A percentile compares a stretch with the other conserved stretches of the same genome.
Conservation (phyloP, 176 grass and related monocot species). For the Avena insularis region DNA sequence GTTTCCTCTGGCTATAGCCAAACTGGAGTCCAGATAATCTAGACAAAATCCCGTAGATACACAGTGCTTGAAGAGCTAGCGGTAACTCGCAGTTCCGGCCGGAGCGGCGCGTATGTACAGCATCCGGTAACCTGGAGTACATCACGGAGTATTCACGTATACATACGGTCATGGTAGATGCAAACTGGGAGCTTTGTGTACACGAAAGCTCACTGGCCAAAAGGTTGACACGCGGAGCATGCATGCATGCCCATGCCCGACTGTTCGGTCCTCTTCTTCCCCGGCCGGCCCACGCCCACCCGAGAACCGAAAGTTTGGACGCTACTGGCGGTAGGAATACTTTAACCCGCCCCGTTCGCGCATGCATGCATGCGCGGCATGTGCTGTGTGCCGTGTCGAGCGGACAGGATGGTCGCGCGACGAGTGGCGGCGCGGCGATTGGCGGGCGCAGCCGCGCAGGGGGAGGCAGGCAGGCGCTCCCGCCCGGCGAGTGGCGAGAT, state of each 20-base stretch:
- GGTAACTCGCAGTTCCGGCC: too few species aligned
- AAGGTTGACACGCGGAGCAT: slow-evolving; percentile 34
- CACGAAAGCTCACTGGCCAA: slow-evolving; percentile 13
- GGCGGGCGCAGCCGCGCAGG: slow-evolving; percentile 11
- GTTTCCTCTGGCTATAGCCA: not conserved
- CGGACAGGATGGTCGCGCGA: slow-evolving; percentile 36
- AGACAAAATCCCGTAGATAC: not conserved
- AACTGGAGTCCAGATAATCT: not conserved
- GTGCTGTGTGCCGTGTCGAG: slow-evolving; percentile 50
- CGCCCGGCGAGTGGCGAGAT: slow-evolving; percentile 45
- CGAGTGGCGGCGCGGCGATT: slow-evolving; percentile 58
- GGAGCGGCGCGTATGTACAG: not conserved
- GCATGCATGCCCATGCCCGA: slow-evolving; percentile 34
- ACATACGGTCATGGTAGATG: slow-evolving; percentile 5
- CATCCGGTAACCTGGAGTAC: not conserved
- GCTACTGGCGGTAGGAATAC: slow-evolving; percentile 8
- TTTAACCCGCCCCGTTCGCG: slow-evolving; percentile 24
- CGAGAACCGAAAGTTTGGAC: slow-evolving; percentile 36
- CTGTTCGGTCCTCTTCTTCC: slow-evolving; percentile 25
- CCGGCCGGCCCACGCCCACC: not conserved
- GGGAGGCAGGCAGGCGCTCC: slow-evolving; percentile 20
- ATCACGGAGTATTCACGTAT: not conserved
- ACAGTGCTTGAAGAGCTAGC: too few species aligned
- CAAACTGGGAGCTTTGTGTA: not conserved
- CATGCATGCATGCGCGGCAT: slow-evolving; percentile 70